These are phyloP conservation scores for Amanita rubescens DNA, from an alignment of 768 basidiomycete species.

Conservation along the genomic window DNA sequence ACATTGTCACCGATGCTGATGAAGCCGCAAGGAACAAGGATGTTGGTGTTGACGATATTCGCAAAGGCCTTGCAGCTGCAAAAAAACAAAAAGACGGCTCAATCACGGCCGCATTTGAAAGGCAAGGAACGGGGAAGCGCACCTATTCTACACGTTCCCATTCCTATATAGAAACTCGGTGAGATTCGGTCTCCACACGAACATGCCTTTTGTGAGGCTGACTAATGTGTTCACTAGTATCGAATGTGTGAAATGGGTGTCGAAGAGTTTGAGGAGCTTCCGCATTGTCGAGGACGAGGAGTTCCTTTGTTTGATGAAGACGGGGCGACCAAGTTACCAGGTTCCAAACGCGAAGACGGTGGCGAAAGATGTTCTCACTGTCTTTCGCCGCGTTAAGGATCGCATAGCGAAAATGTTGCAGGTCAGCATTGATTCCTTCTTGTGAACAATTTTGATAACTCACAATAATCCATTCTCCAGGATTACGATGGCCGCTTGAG, in stretches of 20 bases:
- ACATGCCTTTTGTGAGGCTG: neutral
- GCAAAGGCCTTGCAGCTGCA: neutral
- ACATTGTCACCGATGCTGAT: slow-evolving; percentile 13
- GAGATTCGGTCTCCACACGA: slow-evolving; percentile 1
- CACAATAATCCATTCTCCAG: slow-evolving; percentile 10
- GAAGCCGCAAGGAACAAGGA: slow-evolving; percentile 5
- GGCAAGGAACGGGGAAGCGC: slow-evolving; percentile 19
- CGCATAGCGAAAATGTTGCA: slow-evolving; percentile 1
- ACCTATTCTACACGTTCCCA: slow-evolving; percentile 23
- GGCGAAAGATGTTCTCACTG: slow-evolving; percentile 3
- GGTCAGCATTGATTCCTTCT: neutral
- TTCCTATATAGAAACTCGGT: slow-evolving; percentile 19
- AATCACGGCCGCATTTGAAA: slow-evolving; percentile 21
- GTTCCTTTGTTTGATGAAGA: slow-evolving; percentile 10
- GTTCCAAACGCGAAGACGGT: slow-evolving; percentile 10
- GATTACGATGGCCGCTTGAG: slow-evolving; percentile 10
- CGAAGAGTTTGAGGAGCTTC: slow-evolving; percentile 10
- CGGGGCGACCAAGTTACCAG: slow-evolving; percentile 7
- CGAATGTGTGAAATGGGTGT: slow-evolving; percentile 22
- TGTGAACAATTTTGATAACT: neutral
- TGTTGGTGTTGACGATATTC: slow-evolving; percentile 7
- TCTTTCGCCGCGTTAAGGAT: neutral
- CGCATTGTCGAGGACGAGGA: slow-evolving; percentile 13
- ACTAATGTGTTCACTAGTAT: slow-evolving; percentile 13
- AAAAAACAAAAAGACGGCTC: slow-evolving; percentile 7